Percentiles rank a stretch among this genome's conserved stretches.
Conservation (phyloP, 352 stramenopile genomes). For the Pythium brachiatum region DNA sequence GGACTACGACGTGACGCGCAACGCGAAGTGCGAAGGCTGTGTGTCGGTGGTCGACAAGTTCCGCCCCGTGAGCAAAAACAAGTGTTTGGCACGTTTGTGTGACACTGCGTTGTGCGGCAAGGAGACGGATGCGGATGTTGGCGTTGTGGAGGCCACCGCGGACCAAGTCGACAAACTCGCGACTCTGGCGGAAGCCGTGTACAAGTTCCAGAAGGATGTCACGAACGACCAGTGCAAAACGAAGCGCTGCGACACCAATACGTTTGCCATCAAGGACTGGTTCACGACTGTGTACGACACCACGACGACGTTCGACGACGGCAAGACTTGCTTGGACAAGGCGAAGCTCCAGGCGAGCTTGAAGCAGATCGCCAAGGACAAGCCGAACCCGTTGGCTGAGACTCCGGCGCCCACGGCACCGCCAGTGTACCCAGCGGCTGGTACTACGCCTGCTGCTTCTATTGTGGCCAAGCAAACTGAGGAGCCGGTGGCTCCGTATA, state of each 20-base stretch:
- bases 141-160: slow-evolving; percentile 24
- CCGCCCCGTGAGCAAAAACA: slow-evolving; percentile 36
- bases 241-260: slow-evolving; percentile 44
- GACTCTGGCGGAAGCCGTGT: slow-evolving; percentile 30
- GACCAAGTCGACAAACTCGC: slow-evolving; percentile 33
- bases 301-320: slow-evolving; percentile 8
- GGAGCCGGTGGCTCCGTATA: slow-evolving; percentile 25
- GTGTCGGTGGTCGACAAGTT: slow-evolving; percentile 52
- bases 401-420: no score
- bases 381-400: slow-evolving; percentile 36
- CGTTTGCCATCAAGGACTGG: slow-evolving; percentile 39
- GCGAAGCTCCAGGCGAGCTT: slow-evolving; percentile 28
- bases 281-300: slow-evolving; percentile 31
- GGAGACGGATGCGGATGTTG: slow-evolving; percentile 11
- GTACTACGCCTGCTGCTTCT: neutral
- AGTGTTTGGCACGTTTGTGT: slow-evolving; percentile 41
- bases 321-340: slow-evolving; percentile 36
- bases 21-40: slow-evolving; percentile 45
- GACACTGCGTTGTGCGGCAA: slow-evolving; percentile 25
- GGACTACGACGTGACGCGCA: slow-evolving; percentile 37
- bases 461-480: slow-evolving; percentile 4
- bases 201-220: slow-evolving; percentile 38
- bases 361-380: slow-evolving; percentile 15
- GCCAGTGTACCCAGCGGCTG: no score
- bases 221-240: slow-evolving; percentile 53